Base-by-base conservation (phyloP, 208 protist genomes). In the Porcisia hertigi region DNA sequence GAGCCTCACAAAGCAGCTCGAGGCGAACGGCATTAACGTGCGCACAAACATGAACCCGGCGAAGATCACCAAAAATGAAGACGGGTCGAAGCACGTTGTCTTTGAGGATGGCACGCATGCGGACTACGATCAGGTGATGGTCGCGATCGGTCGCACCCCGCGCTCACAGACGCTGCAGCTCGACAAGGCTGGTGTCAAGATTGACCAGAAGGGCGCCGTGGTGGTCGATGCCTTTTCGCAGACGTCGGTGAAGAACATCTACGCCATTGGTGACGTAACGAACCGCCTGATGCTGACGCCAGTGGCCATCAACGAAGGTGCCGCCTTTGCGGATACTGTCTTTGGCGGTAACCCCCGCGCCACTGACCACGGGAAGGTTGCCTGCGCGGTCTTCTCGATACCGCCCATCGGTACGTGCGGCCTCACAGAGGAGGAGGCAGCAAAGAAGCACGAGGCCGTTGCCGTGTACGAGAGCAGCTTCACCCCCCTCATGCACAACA, bases 231-330 rank as follows among this genome's bases (percentile, higher is more conserved):
- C 92, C 12, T 91, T 94, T 81, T 98, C 96, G 71, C 85, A 92
- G 72, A 99, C 98, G n/a, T 99, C 96, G 70, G 84, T 99, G 25
- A 69, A 89, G 12, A 91, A 89, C 75, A 96, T 99, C 55, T 99
- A 97, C 82, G 99, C 99, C 36, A 99, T 99, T 81, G 99, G 99
- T 55, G 99, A 99, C 79, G 89, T 98, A 30, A 98, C 91, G 53
- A 71, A 96, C 80, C 88, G 93, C 39, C 25, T 98, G 7, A 94
- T 96, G 89, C 86, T 98, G 64, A 98, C 95, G 43, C 95, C 95
- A 2, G 92, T 98, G 18, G 95, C 95, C n/a, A 96, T 98, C 71
- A 88, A 93, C 76, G 95, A 98, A 79, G 93, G 87, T 30, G 80
- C 82, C 34, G 85, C 89, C 25, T 82, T 98, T 53, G 82, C 89